phyloP scores from a whole-genome alignment of 495 filamentous ascomycete species.

The Chaetomium cochliodes region DNA sequence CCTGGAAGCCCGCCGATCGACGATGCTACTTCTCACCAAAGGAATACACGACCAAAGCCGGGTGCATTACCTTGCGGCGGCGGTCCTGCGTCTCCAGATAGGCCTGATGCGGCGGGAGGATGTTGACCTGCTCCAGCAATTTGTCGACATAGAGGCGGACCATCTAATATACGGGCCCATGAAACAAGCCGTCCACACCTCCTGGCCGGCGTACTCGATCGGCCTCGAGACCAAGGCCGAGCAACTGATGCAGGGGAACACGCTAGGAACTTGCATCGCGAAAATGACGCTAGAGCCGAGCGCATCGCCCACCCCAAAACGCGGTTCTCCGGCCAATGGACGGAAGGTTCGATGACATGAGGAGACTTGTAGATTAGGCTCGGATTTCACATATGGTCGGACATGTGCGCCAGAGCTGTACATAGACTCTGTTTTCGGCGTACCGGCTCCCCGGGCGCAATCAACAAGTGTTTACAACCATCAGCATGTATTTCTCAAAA shows the following conservation, averaged over 20 bases:
- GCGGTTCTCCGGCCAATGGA: constrained; percentile 17
- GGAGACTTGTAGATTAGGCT: neutral
- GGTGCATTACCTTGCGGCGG: constrained; percentile 33
- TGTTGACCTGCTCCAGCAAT: constrained; percentile 26
- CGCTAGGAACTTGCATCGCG: constrained; percentile 24
- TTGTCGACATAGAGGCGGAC: constrained; percentile 27
- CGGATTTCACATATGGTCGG: neutral
- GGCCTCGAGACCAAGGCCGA: constrained; percentile 23
- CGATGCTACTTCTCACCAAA: constrained; percentile 38
- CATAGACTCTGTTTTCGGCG: neutral
- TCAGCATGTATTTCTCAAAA: neutral
- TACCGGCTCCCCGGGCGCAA: neutral
- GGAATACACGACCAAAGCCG: constrained; percentile 39
- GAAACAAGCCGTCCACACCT: constrained; percentile 28
- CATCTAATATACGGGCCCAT: constrained; percentile 26
- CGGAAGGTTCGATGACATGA: neutral
- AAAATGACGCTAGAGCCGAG: constrained; percentile 21
- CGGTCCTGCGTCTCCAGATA: constrained; percentile 27
- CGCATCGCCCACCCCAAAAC: neutral
- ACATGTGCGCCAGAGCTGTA: too few relatives aligned
- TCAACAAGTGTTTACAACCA: neutral
- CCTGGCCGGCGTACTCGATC: constrained; percentile 31
- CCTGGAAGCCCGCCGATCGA: constrained; percentile 35
- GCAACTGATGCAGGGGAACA: constrained; percentile 13
- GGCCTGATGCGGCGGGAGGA: constrained; percentile 29